phyloP scores from a whole-genome alignment of 208 protist species.

The Herpetomonas tarakana region DNA sequence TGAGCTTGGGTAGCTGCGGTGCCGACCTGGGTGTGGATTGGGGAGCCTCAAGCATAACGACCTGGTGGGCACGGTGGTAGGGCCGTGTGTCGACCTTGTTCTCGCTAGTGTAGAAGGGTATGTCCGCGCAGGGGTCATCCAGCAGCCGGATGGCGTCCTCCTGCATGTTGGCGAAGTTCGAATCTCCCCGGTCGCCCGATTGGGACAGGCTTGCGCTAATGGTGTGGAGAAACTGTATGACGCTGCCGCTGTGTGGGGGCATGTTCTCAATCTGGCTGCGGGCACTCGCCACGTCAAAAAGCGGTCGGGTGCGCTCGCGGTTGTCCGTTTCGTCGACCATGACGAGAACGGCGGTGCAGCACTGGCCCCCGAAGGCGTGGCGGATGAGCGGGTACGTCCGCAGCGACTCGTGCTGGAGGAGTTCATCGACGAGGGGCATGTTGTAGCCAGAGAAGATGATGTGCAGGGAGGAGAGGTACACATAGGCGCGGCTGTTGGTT shows the following conservation, averaged over 20 bases:
- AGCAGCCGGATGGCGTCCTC: constrained; percentile 16
- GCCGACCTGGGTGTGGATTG: no score
- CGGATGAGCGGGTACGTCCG: constrained; percentile 25
- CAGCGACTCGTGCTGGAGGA: constrained; percentile 10
- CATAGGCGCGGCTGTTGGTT: constrained; percentile 3
- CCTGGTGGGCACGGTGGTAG: constrained; percentile 7
- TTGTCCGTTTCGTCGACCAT: constrained; percentile 13
- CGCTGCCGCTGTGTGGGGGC: constrained; percentile 26
- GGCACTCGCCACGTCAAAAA: constrained; percentile 13
- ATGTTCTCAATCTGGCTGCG: constrained; percentile 15
- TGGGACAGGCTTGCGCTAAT: constrained; percentile 6
- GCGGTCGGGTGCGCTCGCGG: constrained; percentile 10
- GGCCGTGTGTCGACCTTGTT: constrained; percentile 8
- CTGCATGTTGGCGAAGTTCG: constrained; percentile 11
- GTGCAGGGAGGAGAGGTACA: constrained; percentile 37
- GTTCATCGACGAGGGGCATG: constrained; percentile 11
- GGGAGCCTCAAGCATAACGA: constrained; percentile 2
- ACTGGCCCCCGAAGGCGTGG: constrained; percentile 27
- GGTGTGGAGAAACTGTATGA: constrained; percentile 19
- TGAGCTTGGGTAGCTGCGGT: no score
- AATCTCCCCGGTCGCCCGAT: constrained; percentile 10
- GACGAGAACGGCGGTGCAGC: constrained; percentile 22
- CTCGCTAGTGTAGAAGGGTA: constrained; percentile 15
- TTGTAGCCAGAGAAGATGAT: constrained; percentile 36
- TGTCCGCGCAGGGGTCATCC: constrained; percentile 12